Evolutionary conservation across 306 rosid species (phyloP).

Genomic region (Rosa lucieae): DNA sequence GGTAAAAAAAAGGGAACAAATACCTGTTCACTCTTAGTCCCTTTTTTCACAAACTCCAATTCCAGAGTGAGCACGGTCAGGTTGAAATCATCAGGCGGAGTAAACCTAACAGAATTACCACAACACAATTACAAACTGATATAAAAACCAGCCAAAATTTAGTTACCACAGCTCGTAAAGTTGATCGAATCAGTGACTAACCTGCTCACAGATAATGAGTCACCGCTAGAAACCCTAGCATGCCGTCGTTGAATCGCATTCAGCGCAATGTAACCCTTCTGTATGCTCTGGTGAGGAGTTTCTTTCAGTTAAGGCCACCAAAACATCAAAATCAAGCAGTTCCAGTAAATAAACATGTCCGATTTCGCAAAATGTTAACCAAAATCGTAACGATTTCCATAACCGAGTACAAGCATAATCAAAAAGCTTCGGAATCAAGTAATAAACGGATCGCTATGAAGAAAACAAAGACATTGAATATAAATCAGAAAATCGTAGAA

Average conservation of each 20-base stretch:
- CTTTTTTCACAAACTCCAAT: constrained; percentile 80
- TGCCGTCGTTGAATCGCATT: constrained; percentile 85
- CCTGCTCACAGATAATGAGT: constrained; percentile 53
- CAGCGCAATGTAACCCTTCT: constrained; percentile 64
- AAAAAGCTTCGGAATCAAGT: neutral
- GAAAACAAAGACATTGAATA: neutral
- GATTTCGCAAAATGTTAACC: neutral
- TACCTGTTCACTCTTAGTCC: constrained; percentile 80
- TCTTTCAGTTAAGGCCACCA: constrained; percentile 57
- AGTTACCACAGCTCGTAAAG: neutral
- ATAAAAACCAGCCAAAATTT: constrained; percentile 2
- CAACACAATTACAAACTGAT: neutral
- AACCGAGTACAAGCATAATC: neutral
- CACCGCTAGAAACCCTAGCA: constrained; percentile 75
- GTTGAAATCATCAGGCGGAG: constrained; percentile 72
- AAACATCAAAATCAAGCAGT: constrained; percentile 3
- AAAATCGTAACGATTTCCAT: neutral
- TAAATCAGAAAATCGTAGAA: neutral
- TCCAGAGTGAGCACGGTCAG: constrained; percentile 79
- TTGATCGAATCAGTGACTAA: constrained; percentile 22
- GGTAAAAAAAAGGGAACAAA: neutral
- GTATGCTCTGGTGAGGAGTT: constrained; percentile 68
- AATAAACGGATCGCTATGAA: neutral
- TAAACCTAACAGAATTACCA: constrained; percentile 51
- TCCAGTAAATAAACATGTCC: neutral